phyloP scores from a whole-genome alignment of 495 filamentous ascomycete species.

The Daldinia bambusicola region DNA sequence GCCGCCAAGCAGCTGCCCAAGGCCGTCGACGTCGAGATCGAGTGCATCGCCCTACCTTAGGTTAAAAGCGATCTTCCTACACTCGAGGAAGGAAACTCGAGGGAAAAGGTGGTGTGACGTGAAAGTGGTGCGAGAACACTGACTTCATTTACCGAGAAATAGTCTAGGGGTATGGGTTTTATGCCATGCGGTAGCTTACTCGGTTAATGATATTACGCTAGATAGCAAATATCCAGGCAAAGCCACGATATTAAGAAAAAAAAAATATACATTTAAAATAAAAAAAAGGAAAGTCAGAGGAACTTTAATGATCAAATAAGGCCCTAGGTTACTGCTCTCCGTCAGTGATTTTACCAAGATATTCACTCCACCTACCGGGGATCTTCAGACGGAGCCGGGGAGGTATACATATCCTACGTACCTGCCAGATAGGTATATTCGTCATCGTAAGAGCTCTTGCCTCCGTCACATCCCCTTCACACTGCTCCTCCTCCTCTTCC shows the following conservation, averaged over 20 bases:
- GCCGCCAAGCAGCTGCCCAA: slow-evolving; percentile 91
- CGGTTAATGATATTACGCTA: no score
- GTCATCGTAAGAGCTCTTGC: slow-evolving; percentile 24
- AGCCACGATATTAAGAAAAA: not conserved
- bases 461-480: slow-evolving; percentile 19
- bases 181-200: no score
- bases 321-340: not conserved
- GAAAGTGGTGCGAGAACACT: slow-evolving; percentile 9
- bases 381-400: not conserved
- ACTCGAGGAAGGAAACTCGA: no score
- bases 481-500: no score
- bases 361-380: not conserved
- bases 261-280: not conserved
- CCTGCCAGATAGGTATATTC: slow-evolving; percentile 14
- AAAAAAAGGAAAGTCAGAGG: not conserved
- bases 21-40: slow-evolving; percentile 91
- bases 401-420: slow-evolving; percentile 4
- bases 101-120: no score
- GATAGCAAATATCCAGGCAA: not conserved
- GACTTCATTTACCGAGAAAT: not conserved
- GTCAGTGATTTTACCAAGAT: not conserved
- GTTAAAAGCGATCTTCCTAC: not conserved
- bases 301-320: not conserved
- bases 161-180: not conserved
- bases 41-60: slow-evolving; percentile 81